Conservation (phyloP, 2,329 filamentous ascomycete genomes). For the Lecanicillium sp. region DNA sequence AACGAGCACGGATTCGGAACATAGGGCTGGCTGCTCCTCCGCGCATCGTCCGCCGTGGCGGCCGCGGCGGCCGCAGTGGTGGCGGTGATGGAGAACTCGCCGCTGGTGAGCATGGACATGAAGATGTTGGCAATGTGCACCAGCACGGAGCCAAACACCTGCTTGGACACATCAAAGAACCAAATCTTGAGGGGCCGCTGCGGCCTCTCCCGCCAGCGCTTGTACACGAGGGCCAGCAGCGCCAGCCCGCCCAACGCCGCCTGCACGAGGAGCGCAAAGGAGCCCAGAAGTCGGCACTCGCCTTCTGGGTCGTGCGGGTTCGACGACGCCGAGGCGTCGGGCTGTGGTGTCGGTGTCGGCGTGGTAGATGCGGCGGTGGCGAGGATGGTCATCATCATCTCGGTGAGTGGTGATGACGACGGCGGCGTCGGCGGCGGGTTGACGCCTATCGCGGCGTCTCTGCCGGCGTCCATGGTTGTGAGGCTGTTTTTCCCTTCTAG, state of each 20-base stretch:
- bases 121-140: slow-evolving; percentile 89
- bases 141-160: slow-evolving; percentile 87
- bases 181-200: slow-evolving; percentile 92
- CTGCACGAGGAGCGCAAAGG: slow-evolving; percentile 88
- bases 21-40: slow-evolving; percentile 37
- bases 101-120: slow-evolving; percentile 93
- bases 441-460: slow-evolving; percentile 6
- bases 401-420: not conserved
- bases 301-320: slow-evolving; percentile 44
- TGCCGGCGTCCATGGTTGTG: not conserved
- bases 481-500: too few relatives aligned
- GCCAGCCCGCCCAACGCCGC: slow-evolving; percentile 77
- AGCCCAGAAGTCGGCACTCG: slow-evolving; percentile 80
- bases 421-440: slow-evolving; percentile 1
- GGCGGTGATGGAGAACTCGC: slow-evolving; percentile 59
- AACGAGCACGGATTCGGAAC: slow-evolving; percentile 91
- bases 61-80: slow-evolving; percentile 1
- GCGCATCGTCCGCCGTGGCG: slow-evolving; percentile 1
- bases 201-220: slow-evolving; percentile 85
- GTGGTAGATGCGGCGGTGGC: slow-evolving; percentile 1
- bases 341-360: not conserved
- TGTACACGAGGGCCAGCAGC: slow-evolving; percentile 80
- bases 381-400: not conserved
- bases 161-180: slow-evolving; percentile 96
- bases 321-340: not conserved